These are phyloP conservation scores for Barnettozyma californica DNA, from an alignment of 805 yeast genomes.

Conservation along the genomic window DNA sequence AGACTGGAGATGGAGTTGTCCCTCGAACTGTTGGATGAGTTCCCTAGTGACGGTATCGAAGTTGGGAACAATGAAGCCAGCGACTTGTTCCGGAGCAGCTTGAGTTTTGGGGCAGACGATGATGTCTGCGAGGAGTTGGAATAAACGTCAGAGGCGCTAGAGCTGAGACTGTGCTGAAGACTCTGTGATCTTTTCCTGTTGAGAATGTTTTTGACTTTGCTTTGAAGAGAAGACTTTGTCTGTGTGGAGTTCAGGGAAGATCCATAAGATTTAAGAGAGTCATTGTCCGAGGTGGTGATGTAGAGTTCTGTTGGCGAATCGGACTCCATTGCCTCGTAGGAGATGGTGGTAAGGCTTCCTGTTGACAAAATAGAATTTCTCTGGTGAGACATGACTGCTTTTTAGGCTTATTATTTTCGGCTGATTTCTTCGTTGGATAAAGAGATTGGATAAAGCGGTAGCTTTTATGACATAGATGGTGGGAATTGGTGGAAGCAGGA, in stretches of 20 bases:
- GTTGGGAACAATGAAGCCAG: constrained; percentile 9
- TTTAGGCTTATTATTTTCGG: too few species aligned
- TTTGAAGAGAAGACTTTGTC: constrained; percentile 10
- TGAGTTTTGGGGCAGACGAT: constrained; percentile 3
- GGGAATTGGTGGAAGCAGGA: not conserved
- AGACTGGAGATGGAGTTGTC: constrained; percentile 24
- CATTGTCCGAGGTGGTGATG: constrained; percentile 18
- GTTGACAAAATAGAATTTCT: not conserved
- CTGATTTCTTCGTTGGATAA: not conserved
- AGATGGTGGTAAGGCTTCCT: not conserved
- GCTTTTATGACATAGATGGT: not conserved
- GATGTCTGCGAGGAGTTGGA: constrained; percentile 2
- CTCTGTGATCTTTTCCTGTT: constrained; percentile 16
- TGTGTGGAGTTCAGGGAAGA: constrained; percentile 20
- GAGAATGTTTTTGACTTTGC: constrained; percentile 9
- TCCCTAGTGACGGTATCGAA: constrained; percentile 5
- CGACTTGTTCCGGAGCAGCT: constrained; percentile 12
- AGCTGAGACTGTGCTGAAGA: constrained; percentile 2
- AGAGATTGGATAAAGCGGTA: not conserved
- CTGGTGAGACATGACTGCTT: not conserved
- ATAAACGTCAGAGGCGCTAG: not conserved
- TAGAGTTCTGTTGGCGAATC: constrained; percentile 4
- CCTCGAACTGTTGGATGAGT: constrained; percentile 7
- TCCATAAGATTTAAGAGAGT: constrained; percentile 19
- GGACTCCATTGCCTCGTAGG: not conserved